Base-by-base conservation (phyloP, 2,329 filamentous ascomycete species). In the Fusarium duplospermum region DNA sequence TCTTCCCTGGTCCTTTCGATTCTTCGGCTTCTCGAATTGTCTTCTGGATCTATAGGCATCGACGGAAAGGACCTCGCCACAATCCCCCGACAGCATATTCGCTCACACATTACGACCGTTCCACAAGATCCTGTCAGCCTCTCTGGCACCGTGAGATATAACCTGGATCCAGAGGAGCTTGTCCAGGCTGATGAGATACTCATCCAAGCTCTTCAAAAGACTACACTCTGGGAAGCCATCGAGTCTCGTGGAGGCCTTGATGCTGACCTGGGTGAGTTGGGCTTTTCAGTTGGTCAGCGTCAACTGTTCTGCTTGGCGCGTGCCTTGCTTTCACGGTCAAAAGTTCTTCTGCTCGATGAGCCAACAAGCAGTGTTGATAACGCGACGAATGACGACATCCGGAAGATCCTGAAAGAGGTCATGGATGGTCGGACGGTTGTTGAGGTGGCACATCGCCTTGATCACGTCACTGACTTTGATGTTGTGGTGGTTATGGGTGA, bases 241-340 rank as follows among this genome's bases (percentile, higher is more conserved):
- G 79, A 83, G 1, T 58, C 76, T 0, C 77, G 78, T 3, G 84
- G 83, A 2, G 84, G 84, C 0, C 77, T 88, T 0, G 79, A 83
- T 8, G 78, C 76, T 1, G 76, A 81, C 2, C 74, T 87, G 35
- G 68, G 74, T 1, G 72, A 79, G 4, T 70, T 83, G 2, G 73
- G 76, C 2, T 74, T 86, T 6, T 87, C 84, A 0, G 82, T 84
- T 29, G 87, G 87, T 1, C 83, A 89, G 67, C 77, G 81, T 22
- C 87, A 89, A 69, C 78, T 89, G 0, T 86, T 89, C 60, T 84
- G 83, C 45, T 78, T 89, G 1, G 86, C 87, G 0, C 78, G 88
- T 58, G 84, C 86, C 0, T 75, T 88, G 16, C 72, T 88, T 42
- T 69, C 57, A 1, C 47, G 42, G 0, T 64, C 67, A 3, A 80